These are phyloP conservation scores for Gremmenia infestans DNA, from an alignment of 2,329 filamentous ascomycete species.

Conservation along the genomic window DNA sequence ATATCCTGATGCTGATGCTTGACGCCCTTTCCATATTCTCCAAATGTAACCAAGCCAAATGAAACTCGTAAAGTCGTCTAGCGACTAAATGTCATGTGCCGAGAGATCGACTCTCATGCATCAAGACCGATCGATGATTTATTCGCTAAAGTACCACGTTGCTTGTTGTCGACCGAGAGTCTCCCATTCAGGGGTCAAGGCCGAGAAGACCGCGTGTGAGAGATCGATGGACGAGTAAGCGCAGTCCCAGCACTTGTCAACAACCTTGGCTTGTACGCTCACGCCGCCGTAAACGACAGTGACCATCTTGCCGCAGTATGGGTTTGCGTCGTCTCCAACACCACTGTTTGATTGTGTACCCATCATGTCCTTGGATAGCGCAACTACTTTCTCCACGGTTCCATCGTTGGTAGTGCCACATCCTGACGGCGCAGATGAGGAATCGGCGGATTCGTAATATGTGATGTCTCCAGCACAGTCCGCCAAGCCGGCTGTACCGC, in stretches of 20 bases:
- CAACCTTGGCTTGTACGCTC: conserved; percentile 52
- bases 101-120: conserved; percentile 29
- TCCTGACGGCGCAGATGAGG: conserved; percentile 43
- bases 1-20: conserved; percentile 7
- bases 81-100: conserved; percentile 20
- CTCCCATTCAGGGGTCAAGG: conserved; percentile 40
- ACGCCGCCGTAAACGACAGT: conserved; percentile 64
- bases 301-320: conserved; percentile 65
- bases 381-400: conserved; percentile 57
- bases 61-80: conserved; percentile 27
- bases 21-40: conserved; percentile 3
- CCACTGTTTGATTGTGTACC: conserved; percentile 41
- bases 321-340: conserved; percentile 53
- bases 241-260: conserved; percentile 76
- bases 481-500: conserved; percentile 30
- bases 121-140: conserved; percentile 9
- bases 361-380: conserved; percentile 62
- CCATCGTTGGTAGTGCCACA: conserved; percentile 62
- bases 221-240: conserved; percentile 52
- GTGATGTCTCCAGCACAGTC: conserved; percentile 61
- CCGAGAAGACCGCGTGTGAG: conserved; percentile 49
- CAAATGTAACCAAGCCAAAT: conserved; percentile 15
- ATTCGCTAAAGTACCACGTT: conserved; percentile 43
- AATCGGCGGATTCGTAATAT: conserved; percentile 60
- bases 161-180: conserved; percentile 38